Conservation (phyloP, 1,139 yeast species). For the Sugiyamaella novakii region DNA sequence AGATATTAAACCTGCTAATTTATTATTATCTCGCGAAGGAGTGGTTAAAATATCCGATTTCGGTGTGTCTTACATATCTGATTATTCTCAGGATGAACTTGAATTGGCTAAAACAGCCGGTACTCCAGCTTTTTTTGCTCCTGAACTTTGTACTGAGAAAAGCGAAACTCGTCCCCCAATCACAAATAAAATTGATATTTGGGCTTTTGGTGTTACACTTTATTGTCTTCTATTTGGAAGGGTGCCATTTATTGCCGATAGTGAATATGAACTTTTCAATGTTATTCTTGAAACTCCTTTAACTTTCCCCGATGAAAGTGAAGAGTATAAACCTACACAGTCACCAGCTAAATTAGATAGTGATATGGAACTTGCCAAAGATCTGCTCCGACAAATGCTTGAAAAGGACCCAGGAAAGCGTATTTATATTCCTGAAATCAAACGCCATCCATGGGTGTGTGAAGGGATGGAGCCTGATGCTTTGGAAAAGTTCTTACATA, state of each 20-base stretch:
- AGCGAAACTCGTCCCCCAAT: constrained; percentile 50
- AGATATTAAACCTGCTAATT: constrained; percentile 95
- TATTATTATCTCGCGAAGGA: constrained; percentile 70
- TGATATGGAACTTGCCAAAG: constrained; percentile 54
- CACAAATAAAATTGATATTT: constrained; percentile 81
- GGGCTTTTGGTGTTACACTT: constrained; percentile 96
- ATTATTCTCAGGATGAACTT: constrained; percentile 62
- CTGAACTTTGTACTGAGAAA: constrained; percentile 59
- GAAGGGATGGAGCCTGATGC: constrained; percentile 57
- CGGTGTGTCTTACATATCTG: constrained; percentile 88
- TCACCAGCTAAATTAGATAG: constrained; percentile 29
- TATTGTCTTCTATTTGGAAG: constrained; percentile 86
- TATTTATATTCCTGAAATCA: constrained; percentile 71
- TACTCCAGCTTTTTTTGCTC: constrained; percentile 85
- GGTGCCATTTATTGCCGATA: constrained; percentile 88
- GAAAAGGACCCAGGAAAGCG: constrained; percentile 72
- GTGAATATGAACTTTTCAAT: constrained; percentile 82
- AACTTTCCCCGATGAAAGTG: constrained; percentile 56
- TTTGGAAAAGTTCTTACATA: constrained; percentile 41
- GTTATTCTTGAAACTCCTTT: constrained; percentile 71
- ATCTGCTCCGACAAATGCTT: constrained; percentile 62
- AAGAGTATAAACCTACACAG: constrained; percentile 17
- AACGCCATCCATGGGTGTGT: constrained; percentile 75
- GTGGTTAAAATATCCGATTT: constrained; percentile 92
- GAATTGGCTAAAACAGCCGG: constrained; percentile 91